Percentiles rank a stretch among this genome's conserved stretches.
phyloP scores from a whole-genome alignment of 2,329 filamentous ascomycete genomes.

The Trichoderma hamatum region DNA sequence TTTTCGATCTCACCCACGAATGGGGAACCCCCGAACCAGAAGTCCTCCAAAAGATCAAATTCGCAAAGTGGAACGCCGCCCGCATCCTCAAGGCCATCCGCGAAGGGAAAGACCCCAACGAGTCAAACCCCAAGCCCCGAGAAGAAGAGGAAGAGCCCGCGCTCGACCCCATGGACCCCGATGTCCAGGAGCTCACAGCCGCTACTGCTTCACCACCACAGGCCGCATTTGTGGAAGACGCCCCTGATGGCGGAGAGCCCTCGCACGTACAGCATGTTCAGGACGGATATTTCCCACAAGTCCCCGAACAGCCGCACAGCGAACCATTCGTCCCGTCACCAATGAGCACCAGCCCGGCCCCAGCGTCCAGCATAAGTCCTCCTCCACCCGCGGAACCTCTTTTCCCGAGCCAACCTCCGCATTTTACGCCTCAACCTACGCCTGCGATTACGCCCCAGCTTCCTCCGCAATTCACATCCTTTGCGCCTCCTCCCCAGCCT shows the following conservation, averaged over 20 bases:
- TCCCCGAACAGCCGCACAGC: constrained; percentile 21
- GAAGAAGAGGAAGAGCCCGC: constrained; percentile 31
- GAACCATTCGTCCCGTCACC: constrained; percentile 43
- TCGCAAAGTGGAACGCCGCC: constrained; percentile 92
- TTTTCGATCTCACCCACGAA: constrained; percentile 83
- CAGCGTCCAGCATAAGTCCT: too few relatives aligned
- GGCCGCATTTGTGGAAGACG: constrained; percentile 57
- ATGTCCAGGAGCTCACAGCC: constrained; percentile 38
- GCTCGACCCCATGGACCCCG: constrained; percentile 44
- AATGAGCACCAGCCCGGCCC: constrained; percentile 40
- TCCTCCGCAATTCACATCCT: constrained; percentile 33
- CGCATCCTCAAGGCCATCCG: constrained; percentile 90
- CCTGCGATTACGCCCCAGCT: constrained; percentile 36
- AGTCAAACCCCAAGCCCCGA: constrained; percentile 75
- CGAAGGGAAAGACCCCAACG: constrained; percentile 88
- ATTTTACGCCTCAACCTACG: constrained; percentile 32
- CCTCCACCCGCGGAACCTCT: constrained; percentile 29
- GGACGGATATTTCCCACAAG: constrained; percentile 41
- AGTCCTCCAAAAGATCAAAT: constrained; percentile 85
- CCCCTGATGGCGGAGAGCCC: constrained; percentile 48
- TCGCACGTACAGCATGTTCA: constrained; percentile 35
- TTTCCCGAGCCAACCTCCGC: constrained; percentile 33
- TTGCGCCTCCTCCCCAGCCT: constrained; percentile 27
- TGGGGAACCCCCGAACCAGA: constrained; percentile 80
- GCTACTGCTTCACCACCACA: constrained; percentile 50